These are phyloP conservation scores for Schizopora paradoxa DNA, from an alignment of 1,284 basidiomycete species.

Conservation along the genomic window DNA sequence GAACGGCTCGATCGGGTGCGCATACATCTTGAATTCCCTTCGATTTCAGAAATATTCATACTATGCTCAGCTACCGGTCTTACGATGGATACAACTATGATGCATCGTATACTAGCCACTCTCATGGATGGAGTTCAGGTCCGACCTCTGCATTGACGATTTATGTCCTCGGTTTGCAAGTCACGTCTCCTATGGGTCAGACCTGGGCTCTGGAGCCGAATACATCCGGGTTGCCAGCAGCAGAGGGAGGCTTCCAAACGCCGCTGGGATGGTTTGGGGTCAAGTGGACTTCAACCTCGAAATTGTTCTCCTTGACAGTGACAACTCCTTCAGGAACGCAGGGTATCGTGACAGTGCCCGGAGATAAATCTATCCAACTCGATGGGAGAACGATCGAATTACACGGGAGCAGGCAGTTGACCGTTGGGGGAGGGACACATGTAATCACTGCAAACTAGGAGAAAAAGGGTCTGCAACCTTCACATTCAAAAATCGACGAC, in stretches of 20 bases:
- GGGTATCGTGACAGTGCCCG: constrained; percentile 13
- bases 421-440: constrained; percentile 15
- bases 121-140: constrained; percentile 44
- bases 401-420: background rate
- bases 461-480: background rate
- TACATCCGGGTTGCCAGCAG: constrained; percentile 28
- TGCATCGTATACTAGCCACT: constrained; percentile 41
- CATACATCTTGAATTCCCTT: constrained; percentile 8
- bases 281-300: constrained; percentile 27
- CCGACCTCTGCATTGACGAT: constrained; percentile 42
- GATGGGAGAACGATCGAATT: constrained; percentile 2
- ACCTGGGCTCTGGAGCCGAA: constrained; percentile 38
- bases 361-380: constrained; percentile 4
- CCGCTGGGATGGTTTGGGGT: constrained; percentile 39
- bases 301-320: constrained; percentile 2
- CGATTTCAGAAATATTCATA: background rate
- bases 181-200: constrained; percentile 34
- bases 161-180: constrained; percentile 38
- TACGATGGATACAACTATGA: constrained; percentile 46
- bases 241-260: constrained; percentile 42
- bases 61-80: constrained; percentile 33
- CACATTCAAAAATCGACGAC: background rate
- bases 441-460: constrained; percentile 11
- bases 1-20: constrained; percentile 44
- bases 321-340: constrained; percentile 10